phyloP scores from a whole-genome alignment of 306 rosid species.

The Medicago truncatula region DNA sequence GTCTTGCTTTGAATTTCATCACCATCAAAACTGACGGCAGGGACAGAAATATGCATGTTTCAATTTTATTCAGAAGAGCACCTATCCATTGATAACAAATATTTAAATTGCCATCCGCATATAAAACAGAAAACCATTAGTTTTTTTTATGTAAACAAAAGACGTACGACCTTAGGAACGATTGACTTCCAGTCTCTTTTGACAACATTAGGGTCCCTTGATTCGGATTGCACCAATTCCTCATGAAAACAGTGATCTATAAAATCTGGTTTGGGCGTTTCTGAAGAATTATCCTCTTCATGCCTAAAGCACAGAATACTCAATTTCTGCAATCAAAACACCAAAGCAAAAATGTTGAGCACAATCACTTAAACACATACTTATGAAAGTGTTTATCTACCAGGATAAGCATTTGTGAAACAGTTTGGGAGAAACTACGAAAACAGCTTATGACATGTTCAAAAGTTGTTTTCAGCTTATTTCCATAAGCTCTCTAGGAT shows the following conservation, averaged over 20 bases:
- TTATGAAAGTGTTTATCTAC: too few relatives aligned
- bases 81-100: slow-evolving; percentile 1
- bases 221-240: slow-evolving; percentile 59
- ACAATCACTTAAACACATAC: not conserved
- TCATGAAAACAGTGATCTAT: slow-evolving; percentile 54
- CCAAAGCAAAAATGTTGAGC: not conserved
- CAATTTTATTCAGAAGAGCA: slow-evolving; percentile 22
- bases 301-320: slow-evolving; percentile 80
- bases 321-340: slow-evolving; percentile 61
- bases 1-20: slow-evolving; percentile 23
- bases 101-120: slow-evolving; percentile 20
- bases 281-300: slow-evolving; percentile 62
- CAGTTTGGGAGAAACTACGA: too few relatives aligned
- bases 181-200: slow-evolving; percentile 52
- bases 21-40: not conserved
- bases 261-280: slow-evolving; percentile 60
- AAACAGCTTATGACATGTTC: too few relatives aligned
- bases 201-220: slow-evolving; percentile 44
- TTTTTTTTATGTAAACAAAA: not conserved
- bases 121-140: not conserved
- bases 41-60: slow-evolving; percentile 11
- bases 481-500: too few relatives aligned
- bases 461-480: too few relatives aligned
- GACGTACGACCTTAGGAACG: slow-evolving; percentile 57
- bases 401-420: too few relatives aligned